Percentiles rank a stretch among this genome's conserved stretches.
phyloP scores from a whole-genome alignment of 768 basidiomycete genomes.

The Cystofilobasidium macerans region DNA sequence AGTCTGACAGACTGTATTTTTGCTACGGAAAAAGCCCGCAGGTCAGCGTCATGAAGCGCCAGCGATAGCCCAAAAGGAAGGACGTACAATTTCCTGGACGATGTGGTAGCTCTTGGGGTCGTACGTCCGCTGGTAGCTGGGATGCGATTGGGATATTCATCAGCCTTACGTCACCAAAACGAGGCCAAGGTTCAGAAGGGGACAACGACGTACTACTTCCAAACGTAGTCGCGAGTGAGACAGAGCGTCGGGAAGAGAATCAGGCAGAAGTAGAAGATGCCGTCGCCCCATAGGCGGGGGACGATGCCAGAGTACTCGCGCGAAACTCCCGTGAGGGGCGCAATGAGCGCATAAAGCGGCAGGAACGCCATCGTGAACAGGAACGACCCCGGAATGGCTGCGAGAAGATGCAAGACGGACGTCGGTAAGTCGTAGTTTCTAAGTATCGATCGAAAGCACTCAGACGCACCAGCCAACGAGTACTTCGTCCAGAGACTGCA shows the following conservation, averaged over 20 bases:
- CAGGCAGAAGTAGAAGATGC: conserved; percentile 80
- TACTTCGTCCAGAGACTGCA: conserved; percentile 97
- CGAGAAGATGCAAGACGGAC: conserved; percentile 7
- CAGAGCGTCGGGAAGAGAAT: conserved; percentile 74
- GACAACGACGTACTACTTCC: conserved; percentile 79
- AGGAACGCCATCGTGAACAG: conserved; percentile 91
- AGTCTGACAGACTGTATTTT: conserved; percentile 39
- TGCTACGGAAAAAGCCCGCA: not conserved
- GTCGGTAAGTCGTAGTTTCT: not conserved
- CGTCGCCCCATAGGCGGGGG: conserved; percentile 74
- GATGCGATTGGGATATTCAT: not conserved
- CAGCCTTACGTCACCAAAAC: not conserved
- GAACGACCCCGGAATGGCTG: conserved; percentile 94
- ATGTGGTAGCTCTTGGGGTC: conserved; percentile 89
- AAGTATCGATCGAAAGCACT: not conserved
- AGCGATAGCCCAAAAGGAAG: conserved; percentile 45
- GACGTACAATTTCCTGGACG: conserved; percentile 69
- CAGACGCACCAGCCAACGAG: conserved; percentile 66
- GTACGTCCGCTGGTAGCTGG: conserved; percentile 82
- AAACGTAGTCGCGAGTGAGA: conserved; percentile 75
- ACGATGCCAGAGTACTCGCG: conserved; percentile 82
- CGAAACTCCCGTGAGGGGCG: conserved; percentile 76
- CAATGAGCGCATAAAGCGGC: conserved; percentile 75
- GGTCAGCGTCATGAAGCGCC: conserved; percentile 40
- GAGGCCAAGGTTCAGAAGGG: not conserved